Conservation (phyloP, 2,329 filamentous ascomycete species). For the Laburnicola sp. region DNA sequence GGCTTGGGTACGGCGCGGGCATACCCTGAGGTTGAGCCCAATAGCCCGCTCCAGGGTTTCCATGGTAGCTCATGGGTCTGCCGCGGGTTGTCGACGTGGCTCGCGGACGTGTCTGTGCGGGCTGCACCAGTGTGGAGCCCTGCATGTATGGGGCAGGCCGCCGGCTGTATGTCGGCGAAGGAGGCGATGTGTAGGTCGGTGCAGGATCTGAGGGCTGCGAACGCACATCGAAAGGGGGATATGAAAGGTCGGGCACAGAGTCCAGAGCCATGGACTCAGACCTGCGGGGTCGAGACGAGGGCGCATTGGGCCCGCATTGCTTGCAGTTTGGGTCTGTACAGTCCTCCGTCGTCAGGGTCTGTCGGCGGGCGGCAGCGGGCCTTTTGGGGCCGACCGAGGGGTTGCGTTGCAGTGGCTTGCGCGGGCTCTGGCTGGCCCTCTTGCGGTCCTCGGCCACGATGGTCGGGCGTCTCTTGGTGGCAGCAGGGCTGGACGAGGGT, state of each 20-base stretch:
- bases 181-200: conserved; percentile 28
- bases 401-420: conserved; percentile 29
- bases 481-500: conserved; percentile 24
- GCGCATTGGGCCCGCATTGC: conserved; percentile 26
- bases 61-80: conserved; percentile 41
- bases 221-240: conserved; percentile 27
- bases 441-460: conserved; percentile 21
- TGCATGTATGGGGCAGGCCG: conserved; percentile 26
- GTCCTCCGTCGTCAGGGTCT: conserved; percentile 22
- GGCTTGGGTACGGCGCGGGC: conserved; percentile 25
- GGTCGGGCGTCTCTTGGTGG: conserved; percentile 24
- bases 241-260: conserved; percentile 35
- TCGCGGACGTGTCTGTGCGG: conserved; percentile 31
- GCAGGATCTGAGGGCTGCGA: conserved; percentile 40
- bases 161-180: conserved; percentile 33
- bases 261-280: conserved; percentile 27
- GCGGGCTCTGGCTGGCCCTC: conserved; percentile 26
- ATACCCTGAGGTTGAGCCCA: conserved; percentile 27
- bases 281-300: conserved; percentile 17
- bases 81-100: conserved; percentile 29
- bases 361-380: conserved; percentile 14
- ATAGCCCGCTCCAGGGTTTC: conserved; percentile 24
- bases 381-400: conserved; percentile 30
- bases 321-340: conserved; percentile 44
- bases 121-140: conserved; percentile 34